Conservation (phyloP, 352 stramenopile genomes). For the Phytophthora sp. region DNA sequence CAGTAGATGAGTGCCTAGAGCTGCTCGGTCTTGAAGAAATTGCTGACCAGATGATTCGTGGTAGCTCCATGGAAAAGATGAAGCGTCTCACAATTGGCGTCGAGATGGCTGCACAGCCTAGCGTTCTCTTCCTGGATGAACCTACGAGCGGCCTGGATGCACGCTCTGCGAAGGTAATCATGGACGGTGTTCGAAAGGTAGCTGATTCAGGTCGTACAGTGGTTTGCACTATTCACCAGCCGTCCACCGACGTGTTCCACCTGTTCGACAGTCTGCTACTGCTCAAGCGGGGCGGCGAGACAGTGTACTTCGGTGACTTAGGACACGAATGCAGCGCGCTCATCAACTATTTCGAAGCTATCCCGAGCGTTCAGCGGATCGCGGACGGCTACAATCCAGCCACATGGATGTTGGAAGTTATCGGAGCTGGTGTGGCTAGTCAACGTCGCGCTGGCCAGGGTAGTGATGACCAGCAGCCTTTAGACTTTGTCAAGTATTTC, state of each 20-base stretch:
- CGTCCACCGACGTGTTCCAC: conserved; percentile 88
- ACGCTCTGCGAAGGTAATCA: conserved; percentile 85
- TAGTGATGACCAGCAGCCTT: conserved; percentile 39
- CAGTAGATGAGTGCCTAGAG: conserved; percentile 62
- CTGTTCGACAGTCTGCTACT: conserved; percentile 91
- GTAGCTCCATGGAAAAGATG: conserved; percentile 61
- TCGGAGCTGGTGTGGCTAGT: conserved; percentile 52
- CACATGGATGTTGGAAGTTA: conserved; percentile 76
- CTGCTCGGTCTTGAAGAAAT: conserved; percentile 62
- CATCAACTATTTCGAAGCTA: conserved; percentile 69
- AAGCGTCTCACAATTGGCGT: conserved; percentile 89
- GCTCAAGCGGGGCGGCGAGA: conserved; percentile 72
- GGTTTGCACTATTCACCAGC: conserved; percentile 95
- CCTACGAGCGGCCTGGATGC: conserved; percentile 92
- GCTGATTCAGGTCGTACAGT: conserved; percentile 78
- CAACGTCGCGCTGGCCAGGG: conserved; percentile 5
- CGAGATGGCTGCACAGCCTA: conserved; percentile 89
- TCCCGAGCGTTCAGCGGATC: conserved; percentile 67
- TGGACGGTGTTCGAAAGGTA: conserved; percentile 90
- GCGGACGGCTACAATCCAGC: conserved; percentile 72
- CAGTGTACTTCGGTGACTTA: conserved; percentile 62
- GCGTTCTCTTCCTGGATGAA: conserved; percentile 91
- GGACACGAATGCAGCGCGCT: conserved; percentile 35
- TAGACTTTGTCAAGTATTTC: conserved; percentile 45
- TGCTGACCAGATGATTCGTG: conserved; percentile 66